Percentiles rank a stretch among this genome's conserved stretches.
These are phyloP conservation scores for Urostyla sp. DNA, from an alignment of 73 alveolate genomes.

Conservation along the genomic window DNA sequence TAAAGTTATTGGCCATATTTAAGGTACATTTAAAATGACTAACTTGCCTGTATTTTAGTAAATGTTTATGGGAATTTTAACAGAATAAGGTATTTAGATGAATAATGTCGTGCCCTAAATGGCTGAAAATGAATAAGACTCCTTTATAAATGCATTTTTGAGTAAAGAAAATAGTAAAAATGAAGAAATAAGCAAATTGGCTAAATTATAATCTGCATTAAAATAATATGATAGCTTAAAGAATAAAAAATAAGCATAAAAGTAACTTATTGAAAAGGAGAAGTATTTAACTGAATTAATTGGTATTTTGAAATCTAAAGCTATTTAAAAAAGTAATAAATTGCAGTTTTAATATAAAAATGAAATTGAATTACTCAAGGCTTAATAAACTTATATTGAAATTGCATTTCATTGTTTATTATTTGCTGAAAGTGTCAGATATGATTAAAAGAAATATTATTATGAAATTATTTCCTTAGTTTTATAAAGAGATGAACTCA, in stretches of 20 bases:
- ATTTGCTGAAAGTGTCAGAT: conserved; percentile 57
- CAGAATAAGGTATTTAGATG: conserved; percentile 55
- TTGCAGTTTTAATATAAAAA: conserved; percentile 18
- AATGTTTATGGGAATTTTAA: conserved; percentile 58
- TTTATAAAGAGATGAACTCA: conserved; percentile 68
- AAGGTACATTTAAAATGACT: neutral
- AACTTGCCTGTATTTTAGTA: conserved; percentile 45
- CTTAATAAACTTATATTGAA: conserved; percentile 56
- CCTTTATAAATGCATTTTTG: neutral
- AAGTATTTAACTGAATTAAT: conserved; percentile 17
- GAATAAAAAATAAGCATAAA: neutral
- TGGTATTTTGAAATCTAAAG: conserved; percentile 4
- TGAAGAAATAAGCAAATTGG: conserved; percentile 14
- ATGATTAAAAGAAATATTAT: conserved; percentile 57
- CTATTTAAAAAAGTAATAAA: conserved; percentile 5
- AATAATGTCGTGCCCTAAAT: conserved; percentile 37
- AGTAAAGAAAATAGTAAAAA: conserved; percentile 13
- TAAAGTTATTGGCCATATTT: conserved; percentile 40
- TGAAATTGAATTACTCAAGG: conserved; percentile 44
- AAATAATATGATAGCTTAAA: conserved; percentile 17
- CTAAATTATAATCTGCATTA: conserved; percentile 11
- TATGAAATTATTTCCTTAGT: conserved; percentile 42
- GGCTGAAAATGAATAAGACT: conserved; percentile 23
- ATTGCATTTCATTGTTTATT: conserved; percentile 58
- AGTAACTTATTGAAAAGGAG: conserved; percentile 33